A percentile compares a stretch with the other conserved stretches of the same genome.
phyloP scores from a whole-genome alignment of 2,329 filamentous ascomycete species.

The Podosphaera leucotricha region DNA sequence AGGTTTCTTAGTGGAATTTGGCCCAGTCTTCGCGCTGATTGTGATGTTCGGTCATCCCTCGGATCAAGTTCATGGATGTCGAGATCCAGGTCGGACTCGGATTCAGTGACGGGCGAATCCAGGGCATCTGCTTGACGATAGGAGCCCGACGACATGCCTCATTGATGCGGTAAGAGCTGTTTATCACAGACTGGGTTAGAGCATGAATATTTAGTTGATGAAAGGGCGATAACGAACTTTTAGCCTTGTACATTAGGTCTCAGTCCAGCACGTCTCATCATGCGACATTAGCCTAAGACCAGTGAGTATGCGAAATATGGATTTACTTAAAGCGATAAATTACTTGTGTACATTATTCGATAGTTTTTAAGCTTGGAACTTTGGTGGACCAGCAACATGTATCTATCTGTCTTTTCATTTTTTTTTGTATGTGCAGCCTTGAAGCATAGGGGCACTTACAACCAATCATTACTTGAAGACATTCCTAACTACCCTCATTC shows the following conservation, averaged over 20 bases:
- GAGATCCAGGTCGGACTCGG: slow-evolving; percentile 53
- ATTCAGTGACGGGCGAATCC: slow-evolving; percentile 42
- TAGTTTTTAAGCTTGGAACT: no score
- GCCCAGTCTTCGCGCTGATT: slow-evolving; percentile 11
- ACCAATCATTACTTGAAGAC: no score
- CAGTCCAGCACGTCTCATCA: slow-evolving; percentile 3
- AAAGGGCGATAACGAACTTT: slow-evolving; percentile 1
- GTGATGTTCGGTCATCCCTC: slow-evolving; percentile 11
- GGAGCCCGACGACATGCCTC: slow-evolving; percentile 17
- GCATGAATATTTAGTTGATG: not conserved
- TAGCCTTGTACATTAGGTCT: slow-evolving; percentile 9
- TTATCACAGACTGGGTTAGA: not conserved
- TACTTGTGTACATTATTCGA: not conserved
- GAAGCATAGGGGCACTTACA: no score
- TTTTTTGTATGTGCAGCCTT: no score
- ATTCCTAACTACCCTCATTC: no score
- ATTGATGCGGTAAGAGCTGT: slow-evolving; percentile 13
- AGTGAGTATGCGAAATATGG: no score
- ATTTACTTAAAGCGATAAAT: not conserved
- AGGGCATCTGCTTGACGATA: slow-evolving; percentile 20
- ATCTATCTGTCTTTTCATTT: no score
- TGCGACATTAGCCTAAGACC: slow-evolving; percentile 3
- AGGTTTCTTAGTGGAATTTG: slow-evolving; percentile 48
- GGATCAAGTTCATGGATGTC: slow-evolving; percentile 65
- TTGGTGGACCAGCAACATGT: no score